phyloP scores from a whole-genome alignment of 257 asterid genomes.

The Eustoma russellianum region DNA sequence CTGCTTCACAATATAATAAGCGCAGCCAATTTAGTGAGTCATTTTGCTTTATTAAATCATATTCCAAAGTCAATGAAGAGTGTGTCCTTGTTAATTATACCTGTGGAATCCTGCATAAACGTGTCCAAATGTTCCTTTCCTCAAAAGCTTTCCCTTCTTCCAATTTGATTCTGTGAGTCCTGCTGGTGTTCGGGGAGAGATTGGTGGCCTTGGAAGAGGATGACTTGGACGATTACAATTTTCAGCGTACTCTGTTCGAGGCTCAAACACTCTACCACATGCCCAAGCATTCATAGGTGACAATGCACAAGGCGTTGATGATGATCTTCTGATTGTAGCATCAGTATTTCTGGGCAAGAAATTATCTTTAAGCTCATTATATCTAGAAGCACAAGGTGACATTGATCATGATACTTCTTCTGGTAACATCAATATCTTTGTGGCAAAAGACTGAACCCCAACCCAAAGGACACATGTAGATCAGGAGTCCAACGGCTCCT shows the following conservation, averaged over 20 bases:
- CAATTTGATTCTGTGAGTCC: slow-evolving; percentile 16
- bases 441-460: no score
- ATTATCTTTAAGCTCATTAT: not conserved
- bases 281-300: not conserved
- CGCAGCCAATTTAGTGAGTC: no score
- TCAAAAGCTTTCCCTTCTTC: slow-evolving; percentile 52
- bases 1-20: no score
- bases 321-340: slow-evolving; percentile 7
- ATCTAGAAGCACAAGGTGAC: not conserved
- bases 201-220: slow-evolving; percentile 19
- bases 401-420: not conserved
- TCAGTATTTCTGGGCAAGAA: not conserved
- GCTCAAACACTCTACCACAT: slow-evolving; percentile 1
- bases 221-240: slow-evolving; percentile 8
- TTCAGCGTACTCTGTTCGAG: slow-evolving; percentile 5
- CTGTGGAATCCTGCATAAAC: slow-evolving; percentile 60
- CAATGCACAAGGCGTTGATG: not conserved
- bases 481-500: no score
- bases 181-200: slow-evolving; percentile 2
- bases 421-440: no score
- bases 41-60: no score
- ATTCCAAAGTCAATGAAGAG: not conserved
- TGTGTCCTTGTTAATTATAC: slow-evolving; percentile 11
- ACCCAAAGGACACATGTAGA: no score
- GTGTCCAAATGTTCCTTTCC: slow-evolving; percentile 53